phyloP scores from a whole-genome alignment of 2,329 filamentous ascomycete genomes.

The Penicillium paneum region DNA sequence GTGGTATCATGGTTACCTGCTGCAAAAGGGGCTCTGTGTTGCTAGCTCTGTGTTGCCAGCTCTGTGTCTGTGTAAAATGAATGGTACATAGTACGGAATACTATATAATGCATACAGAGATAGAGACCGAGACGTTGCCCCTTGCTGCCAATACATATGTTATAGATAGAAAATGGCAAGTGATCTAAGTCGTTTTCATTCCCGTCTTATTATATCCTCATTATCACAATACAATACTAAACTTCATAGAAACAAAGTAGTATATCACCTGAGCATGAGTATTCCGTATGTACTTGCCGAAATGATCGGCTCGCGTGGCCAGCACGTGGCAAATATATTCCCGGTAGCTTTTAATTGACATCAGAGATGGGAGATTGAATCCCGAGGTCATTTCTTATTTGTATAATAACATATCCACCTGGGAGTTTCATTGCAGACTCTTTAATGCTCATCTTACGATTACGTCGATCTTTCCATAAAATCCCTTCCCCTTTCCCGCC shows the following conservation, averaged over 20 bases:
- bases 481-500: constrained; percentile 1
- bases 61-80: neutral
- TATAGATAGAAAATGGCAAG: neutral
- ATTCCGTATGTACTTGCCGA: neutral
- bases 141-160: neutral
- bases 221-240: neutral
- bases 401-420: neutral
- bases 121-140: neutral
- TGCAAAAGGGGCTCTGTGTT: neutral
- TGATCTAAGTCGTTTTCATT: neutral
- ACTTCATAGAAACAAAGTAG: too few species aligned
- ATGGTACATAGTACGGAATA: neutral
- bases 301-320: constrained; percentile 5
- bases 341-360: constrained; percentile 1
- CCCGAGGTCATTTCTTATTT: neutral
- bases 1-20: neutral
- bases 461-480: constrained; percentile 6
- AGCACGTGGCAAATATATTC: constrained; percentile 23
- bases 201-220: neutral
- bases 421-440: neutral
- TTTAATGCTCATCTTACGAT: neutral
- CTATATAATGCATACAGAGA: too few species aligned
- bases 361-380: neutral
- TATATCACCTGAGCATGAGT: too few species aligned
- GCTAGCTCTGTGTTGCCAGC: neutral